Evolutionary conservation across 805 yeast genomes (phyloP).

Genomic region (Candida odintsovae): DNA sequence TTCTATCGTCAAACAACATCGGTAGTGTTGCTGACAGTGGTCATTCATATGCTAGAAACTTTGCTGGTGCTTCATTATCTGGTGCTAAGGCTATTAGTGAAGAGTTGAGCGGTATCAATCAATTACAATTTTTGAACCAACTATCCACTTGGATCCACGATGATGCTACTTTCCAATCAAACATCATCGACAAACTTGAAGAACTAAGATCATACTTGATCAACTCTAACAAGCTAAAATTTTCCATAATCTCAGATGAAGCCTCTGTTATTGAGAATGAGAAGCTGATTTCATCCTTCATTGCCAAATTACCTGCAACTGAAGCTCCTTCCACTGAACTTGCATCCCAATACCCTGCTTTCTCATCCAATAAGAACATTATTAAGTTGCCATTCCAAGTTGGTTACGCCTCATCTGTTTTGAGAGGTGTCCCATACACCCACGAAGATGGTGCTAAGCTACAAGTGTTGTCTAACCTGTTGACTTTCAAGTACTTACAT

Average conservation of each 20-base stretch:
- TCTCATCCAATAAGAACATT: slow-evolving; percentile 32
- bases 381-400: slow-evolving; percentile 84
- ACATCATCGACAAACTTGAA: slow-evolving; percentile 60
- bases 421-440: slow-evolving; percentile 60
- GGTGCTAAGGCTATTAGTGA: slow-evolving; percentile 58
- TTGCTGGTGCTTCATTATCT: slow-evolving; percentile 60
- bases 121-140: slow-evolving; percentile 62
- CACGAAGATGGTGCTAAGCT: slow-evolving; percentile 78
- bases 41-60: slow-evolving; percentile 72
- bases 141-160: slow-evolving; percentile 46
- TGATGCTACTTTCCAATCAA: slow-evolving; percentile 42
- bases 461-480: slow-evolving; percentile 72
- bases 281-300: slow-evolving; percentile 25
- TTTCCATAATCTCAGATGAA: slow-evolving; percentile 56
- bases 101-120: slow-evolving; percentile 66
- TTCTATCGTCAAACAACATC: slow-evolving; percentile 69
- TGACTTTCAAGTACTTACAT: slow-evolving; percentile 81
- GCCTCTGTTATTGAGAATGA: slow-evolving; percentile 26
- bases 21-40: slow-evolving; percentile 83
- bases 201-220: slow-evolving; percentile 43
- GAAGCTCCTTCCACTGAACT: slow-evolving; percentile 4
- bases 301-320: slow-evolving; percentile 21
- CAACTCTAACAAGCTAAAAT: slow-evolving; percentile 38
- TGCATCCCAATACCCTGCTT: slow-evolving; percentile 15
- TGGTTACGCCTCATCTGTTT: slow-evolving; percentile 67